Base-by-base conservation (phyloP, 2,329 filamentous ascomycete genomes). In the Diaporthe caulivora region DNA sequence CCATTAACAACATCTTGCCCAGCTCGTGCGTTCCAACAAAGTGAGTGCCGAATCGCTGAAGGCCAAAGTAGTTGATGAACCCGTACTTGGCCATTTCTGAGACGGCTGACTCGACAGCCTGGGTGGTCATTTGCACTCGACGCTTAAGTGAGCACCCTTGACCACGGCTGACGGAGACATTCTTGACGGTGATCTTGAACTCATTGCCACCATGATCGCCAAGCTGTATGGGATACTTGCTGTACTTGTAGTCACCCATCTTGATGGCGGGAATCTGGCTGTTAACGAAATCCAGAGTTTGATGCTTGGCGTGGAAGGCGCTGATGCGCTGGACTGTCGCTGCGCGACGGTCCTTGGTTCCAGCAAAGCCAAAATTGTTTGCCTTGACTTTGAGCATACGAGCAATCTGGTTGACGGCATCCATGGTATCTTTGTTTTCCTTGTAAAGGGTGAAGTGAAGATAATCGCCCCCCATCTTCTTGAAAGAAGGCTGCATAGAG, bases 391-490 rank as follows among this genome's bases (percentile, higher is more conserved):
- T 93, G 76, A 97, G 84, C 76, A 93, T 89, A 55, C 92, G 92
- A 1, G 92, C 90, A 53, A 98, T 88, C 79, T 93, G 94, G 70
- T 91, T 92, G 70, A 97, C 87, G 0, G 94, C 92, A 78, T 98
- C 95, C 94, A 98, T 97, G 1, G 95, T 98, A 80, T 98, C 95
- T 80, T 96, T 95, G 84, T 98, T 98, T 84, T 98, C 95, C 84
- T 98, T 98, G 89, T 96, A 97, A 68, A 98, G 87, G 0, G 94
- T 96, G 81, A 98, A 97, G 82, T 98, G 95, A 18, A 98, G 85
- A 81, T 94, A 97, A 64, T 95, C 92, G 24, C 93, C 94, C n/a
- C 88, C 82, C 75, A 73, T 78, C 77, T 76, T 69, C 47, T 75
- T 71, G 24, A 75, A 75, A 3, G 74, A 75, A 11, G 71, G 71